Percentiles rank a stretch among this genome's conserved stretches.
phyloP scores from a whole-genome alignment of 225 moss, liverwort and hornwort species.

The Neckera pumila region DNA sequence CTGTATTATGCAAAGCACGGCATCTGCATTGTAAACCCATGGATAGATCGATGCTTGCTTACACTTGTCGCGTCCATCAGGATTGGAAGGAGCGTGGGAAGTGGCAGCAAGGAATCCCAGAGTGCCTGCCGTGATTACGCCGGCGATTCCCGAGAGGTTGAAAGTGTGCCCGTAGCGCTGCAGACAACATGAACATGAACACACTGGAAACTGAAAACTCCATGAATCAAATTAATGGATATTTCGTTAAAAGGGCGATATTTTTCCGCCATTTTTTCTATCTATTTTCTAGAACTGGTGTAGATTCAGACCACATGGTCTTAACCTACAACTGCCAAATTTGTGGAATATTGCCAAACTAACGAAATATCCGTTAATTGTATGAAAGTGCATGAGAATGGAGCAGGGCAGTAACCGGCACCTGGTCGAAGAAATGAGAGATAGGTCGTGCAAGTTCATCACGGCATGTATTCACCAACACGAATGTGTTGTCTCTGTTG shows the following conservation, averaged over 20 bases:
- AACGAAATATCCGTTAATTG: no score
- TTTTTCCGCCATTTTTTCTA: no score
- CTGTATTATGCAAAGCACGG: neutral
- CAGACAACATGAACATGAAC: neutral
- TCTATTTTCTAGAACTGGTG: no score
- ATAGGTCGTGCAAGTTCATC: slow-evolving; percentile 29
- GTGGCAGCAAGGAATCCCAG: slow-evolving; percentile 43
- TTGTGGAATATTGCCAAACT: no score
- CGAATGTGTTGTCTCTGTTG: slow-evolving; percentile 21
- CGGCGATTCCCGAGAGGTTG: slow-evolving; percentile 55
- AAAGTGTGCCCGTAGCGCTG: slow-evolving; percentile 48
- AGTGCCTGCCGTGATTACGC: slow-evolving; percentile 42
- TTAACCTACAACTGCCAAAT: no score
- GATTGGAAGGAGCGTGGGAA: slow-evolving; percentile 35
- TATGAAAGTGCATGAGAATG: neutral
- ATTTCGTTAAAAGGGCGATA: no score
- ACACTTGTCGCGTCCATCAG: slow-evolving; percentile 43
- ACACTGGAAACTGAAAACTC: neutral
- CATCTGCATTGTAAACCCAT: neutral
- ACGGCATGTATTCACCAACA: slow-evolving; percentile 19
- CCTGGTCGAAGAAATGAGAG: slow-evolving; percentile 35
- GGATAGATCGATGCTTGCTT: neutral
- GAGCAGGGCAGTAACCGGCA: neutral
- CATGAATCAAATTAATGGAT: no score
- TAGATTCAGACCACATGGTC: no score